Evolutionary conservation across 139 green algal species (phyloP), one percentile per base, ranked within the genome.

Genomic region (Picochlorum sp.): DNA sequence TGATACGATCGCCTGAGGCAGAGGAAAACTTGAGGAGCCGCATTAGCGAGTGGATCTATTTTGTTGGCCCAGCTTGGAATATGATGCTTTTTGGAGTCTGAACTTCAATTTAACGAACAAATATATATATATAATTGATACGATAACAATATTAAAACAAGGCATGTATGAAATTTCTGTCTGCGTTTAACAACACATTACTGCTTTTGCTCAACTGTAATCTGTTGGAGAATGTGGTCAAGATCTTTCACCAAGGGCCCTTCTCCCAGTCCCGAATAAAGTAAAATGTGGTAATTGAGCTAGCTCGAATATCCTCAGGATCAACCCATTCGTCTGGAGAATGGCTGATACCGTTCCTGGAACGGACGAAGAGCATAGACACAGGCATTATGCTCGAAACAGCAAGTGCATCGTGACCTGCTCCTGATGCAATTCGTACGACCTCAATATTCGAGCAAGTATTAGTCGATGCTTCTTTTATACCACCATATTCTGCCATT

Each of bases 331-430:
- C 90, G 30, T 81, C 45, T 0, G 90, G 86, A 2, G 83, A 88
- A 63, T 96, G 89, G 49, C 82, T 92, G 7, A 95, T 63, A 15
- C 90, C 90, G 16, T 75, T 85, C 3, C 57, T 68, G 18, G 73
- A 74, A 3, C 90, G 74, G 68, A 97, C 91, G 72, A 97, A 97
- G 59, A 96, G 58, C 90, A 97, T 97, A 45, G 61, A 81, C 55
- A 90, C 83, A 67, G 63, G 60, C n/a, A 81, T 81, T 1, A 88
- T 44, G 4, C 88, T 73, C 2, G 86, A 81, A 56, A 96, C 82
- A 16, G 84, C 86, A 77, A 96, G 81, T 6, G 86, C 86, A 63
- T 97, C 91, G 49, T 96, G 91, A 0, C 89, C 91, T 2, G 91
- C 91, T 1, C 91, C 91, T 57, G 81, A 91, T 57, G 90, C 78